Percentiles rank a stretch among this genome's conserved stretches.
Conservation (phyloP, 495 filamentous ascomycete species). For the Arthonia radiata region DNA sequence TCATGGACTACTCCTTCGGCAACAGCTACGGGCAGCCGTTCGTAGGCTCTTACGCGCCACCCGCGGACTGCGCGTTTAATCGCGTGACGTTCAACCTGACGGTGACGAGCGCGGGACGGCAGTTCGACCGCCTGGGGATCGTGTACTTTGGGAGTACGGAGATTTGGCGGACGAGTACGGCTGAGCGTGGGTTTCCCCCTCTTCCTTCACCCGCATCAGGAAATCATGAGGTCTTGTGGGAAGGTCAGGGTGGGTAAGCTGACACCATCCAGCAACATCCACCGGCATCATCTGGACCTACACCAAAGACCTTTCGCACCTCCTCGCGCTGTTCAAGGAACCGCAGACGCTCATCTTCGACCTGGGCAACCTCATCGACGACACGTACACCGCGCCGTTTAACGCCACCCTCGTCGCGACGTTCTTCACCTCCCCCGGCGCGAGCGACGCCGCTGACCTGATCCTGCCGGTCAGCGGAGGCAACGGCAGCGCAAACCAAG, state of each 20-base stretch:
- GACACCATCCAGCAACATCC: too few relatives aligned
- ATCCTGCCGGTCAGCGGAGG: conserved; percentile 57
- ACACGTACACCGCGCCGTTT: conserved; percentile 55
- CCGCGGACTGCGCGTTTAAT: conserved; percentile 49
- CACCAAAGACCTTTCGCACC: conserved; percentile 63
- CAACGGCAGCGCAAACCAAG: conserved; percentile 22
- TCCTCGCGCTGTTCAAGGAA: conserved; percentile 36
- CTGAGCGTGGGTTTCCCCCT: too few relatives aligned
- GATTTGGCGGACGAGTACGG: conserved; percentile 68
- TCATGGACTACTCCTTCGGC: conserved; percentile 55
- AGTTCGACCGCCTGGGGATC: conserved; percentile 57
- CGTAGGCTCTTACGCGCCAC: conserved; percentile 48
- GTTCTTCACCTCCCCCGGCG: conserved; percentile 33
- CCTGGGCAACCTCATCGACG: conserved; percentile 50
- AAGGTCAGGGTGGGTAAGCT: too few relatives aligned
- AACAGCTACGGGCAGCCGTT: conserved; percentile 60
- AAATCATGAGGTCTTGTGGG: too few relatives aligned
- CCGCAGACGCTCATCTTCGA: conserved; percentile 65
- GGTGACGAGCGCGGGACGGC: conserved; percentile 43
- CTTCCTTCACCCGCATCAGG: too few relatives aligned
- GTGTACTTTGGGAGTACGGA: conserved; percentile 67
- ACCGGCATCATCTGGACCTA: conserved; percentile 49
- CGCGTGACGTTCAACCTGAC: conserved; percentile 62
- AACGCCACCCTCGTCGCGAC: conserved; percentile 61
- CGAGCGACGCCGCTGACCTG: conserved; percentile 27